These are phyloP conservation scores for Euphorbia corollata DNA, from an alignment of 441 rosid genomes.

Conservation along the genomic window DNA sequence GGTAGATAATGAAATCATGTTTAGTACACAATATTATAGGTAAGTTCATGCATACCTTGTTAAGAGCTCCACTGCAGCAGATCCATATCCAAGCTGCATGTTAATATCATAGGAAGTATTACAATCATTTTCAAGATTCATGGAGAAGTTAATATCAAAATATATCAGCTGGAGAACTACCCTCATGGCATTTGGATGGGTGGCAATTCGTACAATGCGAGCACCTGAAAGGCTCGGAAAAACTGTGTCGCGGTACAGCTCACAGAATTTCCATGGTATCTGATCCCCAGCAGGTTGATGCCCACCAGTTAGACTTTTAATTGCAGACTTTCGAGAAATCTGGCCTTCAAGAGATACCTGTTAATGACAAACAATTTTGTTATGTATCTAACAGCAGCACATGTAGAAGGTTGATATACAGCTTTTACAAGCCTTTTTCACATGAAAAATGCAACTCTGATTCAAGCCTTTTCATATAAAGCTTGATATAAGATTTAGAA, in stretches of 20 bases:
- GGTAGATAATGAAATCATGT: not conserved
- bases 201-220: slow-evolving; percentile 94
- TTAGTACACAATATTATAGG: slow-evolving; percentile 7
- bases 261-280: slow-evolving; percentile 66
- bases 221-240: slow-evolving; percentile 96
- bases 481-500: not conserved
- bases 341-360: slow-evolving; percentile 95
- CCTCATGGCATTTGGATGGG: slow-evolving; percentile 94
- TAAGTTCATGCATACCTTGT: slow-evolving; percentile 45
- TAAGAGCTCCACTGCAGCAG: slow-evolving; percentile 81
- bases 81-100: slow-evolving; percentile 94
- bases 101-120: slow-evolving; percentile 16
- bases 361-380: not conserved
- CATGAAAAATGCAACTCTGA: not conserved
- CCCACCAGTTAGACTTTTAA: slow-evolving; percentile 62
- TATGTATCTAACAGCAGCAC: slow-evolving; percentile 4
- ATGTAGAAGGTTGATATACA: not conserved
- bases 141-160: not conserved
- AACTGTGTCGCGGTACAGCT: slow-evolving; percentile 57
- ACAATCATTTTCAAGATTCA: slow-evolving; percentile 16
- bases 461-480: not conserved
- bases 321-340: slow-evolving; percentile 77
- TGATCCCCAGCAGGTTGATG: slow-evolving; percentile 95
- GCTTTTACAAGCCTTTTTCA: no score
- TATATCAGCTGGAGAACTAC: slow-evolving; percentile 33